These are phyloP conservation scores for Lachnellula arida DNA, from an alignment of 2,329 filamentous ascomycete genomes.

Conservation along the genomic window DNA sequence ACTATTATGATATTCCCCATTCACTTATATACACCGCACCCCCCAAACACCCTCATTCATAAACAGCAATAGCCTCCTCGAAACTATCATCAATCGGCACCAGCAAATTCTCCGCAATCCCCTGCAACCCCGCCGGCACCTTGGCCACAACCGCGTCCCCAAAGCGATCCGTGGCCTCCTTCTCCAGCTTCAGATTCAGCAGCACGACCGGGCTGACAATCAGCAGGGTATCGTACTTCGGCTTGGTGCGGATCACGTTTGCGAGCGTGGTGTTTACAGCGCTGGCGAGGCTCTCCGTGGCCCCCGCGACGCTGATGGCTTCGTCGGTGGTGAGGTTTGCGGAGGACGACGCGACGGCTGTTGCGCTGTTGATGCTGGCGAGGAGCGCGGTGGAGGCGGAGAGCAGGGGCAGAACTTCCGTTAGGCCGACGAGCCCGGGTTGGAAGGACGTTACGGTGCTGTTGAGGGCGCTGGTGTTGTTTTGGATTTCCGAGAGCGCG, in stretches of 20 bases:
- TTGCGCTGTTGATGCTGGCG: constrained; percentile 36
- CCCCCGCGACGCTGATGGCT: constrained; percentile 36
- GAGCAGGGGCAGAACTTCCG: constrained; percentile 35
- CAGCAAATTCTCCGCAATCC: constrained; percentile 30
- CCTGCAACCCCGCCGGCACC: constrained; percentile 12
- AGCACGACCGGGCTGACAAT: constrained; percentile 39
- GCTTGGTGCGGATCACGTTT: constrained; percentile 31
- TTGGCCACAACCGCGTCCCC: constrained; percentile 14
- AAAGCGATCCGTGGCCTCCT: constrained; percentile 33
- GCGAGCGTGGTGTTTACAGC: constrained; percentile 9
- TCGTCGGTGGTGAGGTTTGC: constrained; percentile 35
- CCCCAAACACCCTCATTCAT: not conserved
- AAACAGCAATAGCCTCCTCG: constrained; percentile 13
- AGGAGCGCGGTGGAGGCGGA: constrained; percentile 37
- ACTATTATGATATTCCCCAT: no score
- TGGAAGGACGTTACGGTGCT: constrained; percentile 12
- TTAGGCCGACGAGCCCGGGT: constrained; percentile 8
- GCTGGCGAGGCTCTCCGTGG: constrained; percentile 3
- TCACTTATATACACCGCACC: no score
- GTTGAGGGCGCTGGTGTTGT: constrained; percentile 19
- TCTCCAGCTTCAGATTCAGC: constrained; percentile 38
- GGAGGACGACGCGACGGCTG: constrained; percentile 34
- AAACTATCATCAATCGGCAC: constrained; percentile 33
- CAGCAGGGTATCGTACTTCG: constrained; percentile 40
- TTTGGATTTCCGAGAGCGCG: constrained; percentile 20